Evolutionary conservation across 2,329 filamentous ascomycete species (phyloP).

Genomic region (Sporothrix pseudoabietina): DNA sequence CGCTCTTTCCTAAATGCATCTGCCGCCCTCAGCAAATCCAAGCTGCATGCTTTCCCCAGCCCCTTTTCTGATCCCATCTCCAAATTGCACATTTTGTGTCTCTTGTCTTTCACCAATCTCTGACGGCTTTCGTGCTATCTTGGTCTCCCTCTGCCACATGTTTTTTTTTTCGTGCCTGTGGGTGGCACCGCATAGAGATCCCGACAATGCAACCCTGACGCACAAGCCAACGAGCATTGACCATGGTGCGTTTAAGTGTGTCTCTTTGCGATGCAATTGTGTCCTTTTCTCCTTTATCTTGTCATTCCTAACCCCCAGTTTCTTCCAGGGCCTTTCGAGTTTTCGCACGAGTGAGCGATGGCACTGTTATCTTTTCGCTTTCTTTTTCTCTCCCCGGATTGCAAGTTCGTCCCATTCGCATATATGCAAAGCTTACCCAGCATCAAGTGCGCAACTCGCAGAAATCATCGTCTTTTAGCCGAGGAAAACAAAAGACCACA

Average conservation of each 20-base stretch:
- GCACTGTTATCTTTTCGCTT: not conserved
- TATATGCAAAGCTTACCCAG: not conserved
- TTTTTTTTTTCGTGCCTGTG: not conserved
- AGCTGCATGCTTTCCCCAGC: not conserved
- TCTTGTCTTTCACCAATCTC: not conserved
- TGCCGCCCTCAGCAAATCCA: conserved; percentile 7
- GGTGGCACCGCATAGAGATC: conserved; percentile 15
- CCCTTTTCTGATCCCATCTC: not conserved
- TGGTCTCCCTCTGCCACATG: conserved; percentile 5
- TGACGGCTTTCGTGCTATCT: conserved; percentile 15
- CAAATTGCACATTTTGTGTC: not conserved
- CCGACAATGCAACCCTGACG: conserved; percentile 23
- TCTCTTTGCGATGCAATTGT: not conserved
- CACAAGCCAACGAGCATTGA: conserved; percentile 23
- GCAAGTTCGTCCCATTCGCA: not conserved
- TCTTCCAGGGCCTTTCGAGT: not conserved
- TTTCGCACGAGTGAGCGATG: not conserved
- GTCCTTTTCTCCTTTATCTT: not conserved
- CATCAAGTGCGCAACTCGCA: not conserved
- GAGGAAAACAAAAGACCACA: not conserved
- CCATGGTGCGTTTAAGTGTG: not conserved
- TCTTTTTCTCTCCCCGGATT: not conserved
- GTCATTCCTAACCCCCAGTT: not conserved
- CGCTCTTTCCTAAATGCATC: not conserved
- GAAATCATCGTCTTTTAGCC: not conserved